Base-by-base conservation (phyloP, 2,329 filamentous ascomycete genomes). In the Fusarium algeriense region DNA sequence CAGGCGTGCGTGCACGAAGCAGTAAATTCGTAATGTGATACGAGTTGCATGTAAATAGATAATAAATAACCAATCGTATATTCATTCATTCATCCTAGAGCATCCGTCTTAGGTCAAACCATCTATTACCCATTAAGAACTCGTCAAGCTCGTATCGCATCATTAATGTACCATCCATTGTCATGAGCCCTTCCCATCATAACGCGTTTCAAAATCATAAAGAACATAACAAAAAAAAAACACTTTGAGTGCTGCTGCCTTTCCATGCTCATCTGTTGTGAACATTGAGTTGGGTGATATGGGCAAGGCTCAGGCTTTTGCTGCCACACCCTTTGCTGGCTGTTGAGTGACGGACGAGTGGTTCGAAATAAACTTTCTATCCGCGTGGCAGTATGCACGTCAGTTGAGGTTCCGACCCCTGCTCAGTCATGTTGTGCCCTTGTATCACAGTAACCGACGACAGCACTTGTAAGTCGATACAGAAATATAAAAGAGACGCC, bases 71-170 rank as follows among this genome's bases (percentile, higher is more conserved):
- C 28, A 62, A 46, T 67, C 68, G 43, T 76, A 66, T 65, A 65
- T 71, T 76, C 73, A 72, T 75, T 61, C 64, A 65, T 73, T 69
- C 62, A 53, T 63, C 53, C 50, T 40, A 19, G 23, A 43, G 48
- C 9, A 46, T 53, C 37, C 26, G 23, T 52, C 5, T 62, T 15
- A 45, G 17, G 46, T 30, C 15, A n/a, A 43, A 20, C n/a, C 28
- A 32, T 32, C 49, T 12, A 26, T 28, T 35, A 34, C 50, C 46
- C 32, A 43, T 48, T 32, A 17, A 53, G 28, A 48, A 35, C 20
- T 44, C 12, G 52, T 44, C 37, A 15, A 49, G 44, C 34, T 30
- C 35, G 23, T 46, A 40, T 53, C 35, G 43, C 45, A 67, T 61
- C 46, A 59, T 59, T 59, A 58, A 56, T 44, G 44, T 71, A 54